These are phyloP conservation scores for Penicillium atrosanguineum DNA, from an alignment of 495 filamentous ascomycete species.

Conservation along the genomic window DNA sequence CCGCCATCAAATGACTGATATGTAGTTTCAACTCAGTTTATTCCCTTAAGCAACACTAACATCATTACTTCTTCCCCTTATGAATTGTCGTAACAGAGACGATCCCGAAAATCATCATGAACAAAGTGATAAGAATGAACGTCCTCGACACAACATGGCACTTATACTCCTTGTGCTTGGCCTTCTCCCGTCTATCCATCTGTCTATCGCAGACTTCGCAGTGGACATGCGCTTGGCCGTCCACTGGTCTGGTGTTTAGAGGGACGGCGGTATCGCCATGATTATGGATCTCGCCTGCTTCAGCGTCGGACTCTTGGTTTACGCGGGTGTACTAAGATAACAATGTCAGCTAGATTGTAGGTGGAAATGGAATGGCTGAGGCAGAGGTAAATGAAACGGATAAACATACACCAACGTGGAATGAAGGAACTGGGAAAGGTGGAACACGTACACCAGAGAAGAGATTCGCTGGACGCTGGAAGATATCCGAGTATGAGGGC, in stretches of 20 bases:
- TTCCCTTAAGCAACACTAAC: neutral
- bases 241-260: neutral
- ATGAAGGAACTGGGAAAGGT: neutral
- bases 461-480: neutral
- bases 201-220: slow-evolving; percentile 16
- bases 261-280: neutral
- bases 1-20: no score
- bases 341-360: neutral
- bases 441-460: neutral
- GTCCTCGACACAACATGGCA: slow-evolving; percentile 12
- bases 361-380: no score
- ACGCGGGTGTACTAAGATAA: neutral
- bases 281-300: neutral
- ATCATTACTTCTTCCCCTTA: neutral
- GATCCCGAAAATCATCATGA: slow-evolving; percentile 16
- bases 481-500: neutral
- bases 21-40: neutral
- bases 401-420: neutral
- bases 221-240: slow-evolving; percentile 7
- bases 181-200: slow-evolving; percentile 9
- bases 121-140: slow-evolving; percentile 9
- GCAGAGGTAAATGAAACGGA: no score
- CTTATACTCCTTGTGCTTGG: neutral
- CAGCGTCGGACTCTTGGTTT: neutral
- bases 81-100: neutral